Conservation (phyloP, 306 rosid genomes). For the Prunus kanzakura region DNA sequence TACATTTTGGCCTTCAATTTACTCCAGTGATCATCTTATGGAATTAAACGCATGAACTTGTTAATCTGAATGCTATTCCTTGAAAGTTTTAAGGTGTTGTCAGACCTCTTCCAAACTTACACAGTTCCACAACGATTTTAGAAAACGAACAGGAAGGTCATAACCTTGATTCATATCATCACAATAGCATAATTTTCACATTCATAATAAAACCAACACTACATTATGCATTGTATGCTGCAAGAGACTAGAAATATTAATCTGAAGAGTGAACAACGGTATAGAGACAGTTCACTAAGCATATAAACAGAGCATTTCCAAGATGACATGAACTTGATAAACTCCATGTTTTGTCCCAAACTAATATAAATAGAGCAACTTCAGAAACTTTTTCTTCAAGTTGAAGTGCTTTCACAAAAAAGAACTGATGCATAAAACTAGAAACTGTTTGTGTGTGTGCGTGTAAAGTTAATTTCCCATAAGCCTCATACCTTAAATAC, state of each 20-base stretch:
- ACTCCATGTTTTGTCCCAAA: not conserved
- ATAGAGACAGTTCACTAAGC: not conserved
- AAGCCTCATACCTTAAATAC: not conserved
- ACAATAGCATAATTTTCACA: not conserved
- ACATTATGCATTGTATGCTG: not conserved
- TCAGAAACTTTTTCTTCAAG: not conserved
- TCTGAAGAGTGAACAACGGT: not conserved
- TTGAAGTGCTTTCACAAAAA: not conserved
- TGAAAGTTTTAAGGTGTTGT: not conserved
- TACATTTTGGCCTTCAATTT: not conserved
- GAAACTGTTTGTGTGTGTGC: not conserved
- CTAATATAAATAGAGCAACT: not conserved
- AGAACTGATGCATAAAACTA: not conserved
- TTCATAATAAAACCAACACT: not conserved
- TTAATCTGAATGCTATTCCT: not conserved
- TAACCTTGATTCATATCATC: not conserved
- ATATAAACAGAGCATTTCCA: not conserved
- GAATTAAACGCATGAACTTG: not conserved
- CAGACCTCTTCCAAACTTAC: not conserved
- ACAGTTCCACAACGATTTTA: not conserved
- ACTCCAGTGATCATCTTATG: not conserved
- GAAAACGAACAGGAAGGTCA: not conserved
- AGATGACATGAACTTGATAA: not conserved
- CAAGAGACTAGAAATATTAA: not conserved
- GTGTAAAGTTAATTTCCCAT: not conserved